phyloP scores from a whole-genome alignment of 176 grass and related monocot genomes.

The Saccharum officinarum region DNA sequence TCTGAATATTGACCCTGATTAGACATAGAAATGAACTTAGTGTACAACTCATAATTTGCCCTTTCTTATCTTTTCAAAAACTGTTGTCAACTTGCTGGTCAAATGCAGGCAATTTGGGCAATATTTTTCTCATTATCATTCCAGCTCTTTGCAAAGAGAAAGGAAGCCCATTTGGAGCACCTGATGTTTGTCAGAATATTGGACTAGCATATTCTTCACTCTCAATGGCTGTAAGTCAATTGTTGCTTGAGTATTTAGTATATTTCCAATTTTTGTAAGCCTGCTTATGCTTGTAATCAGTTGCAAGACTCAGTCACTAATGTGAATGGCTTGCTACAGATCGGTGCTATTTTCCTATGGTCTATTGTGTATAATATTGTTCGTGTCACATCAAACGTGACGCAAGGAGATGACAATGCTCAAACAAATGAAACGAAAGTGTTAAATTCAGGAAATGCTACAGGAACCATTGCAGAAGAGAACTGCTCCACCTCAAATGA shows the following conservation, averaged over 20 bases:
- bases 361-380: conserved; percentile 71
- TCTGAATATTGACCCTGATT: neutral
- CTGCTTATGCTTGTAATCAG: conserved; percentile 12
- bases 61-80: neutral
- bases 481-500: neutral
- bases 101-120: conserved; percentile 76
- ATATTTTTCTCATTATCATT: conserved; percentile 83
- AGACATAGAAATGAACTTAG: neutral
- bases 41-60: neutral
- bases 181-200: conserved; percentile 58
- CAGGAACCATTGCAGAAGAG: conserved; percentile 23
- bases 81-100: neutral
- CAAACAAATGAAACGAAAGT: conserved; percentile 17
- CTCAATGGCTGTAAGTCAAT: conserved; percentile 68
- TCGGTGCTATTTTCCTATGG: conserved; percentile 85
- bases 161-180: conserved; percentile 75
- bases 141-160: conserved; percentile 93
- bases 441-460: neutral
- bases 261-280: neutral
- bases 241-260: neutral
- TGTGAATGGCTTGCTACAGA: conserved; percentile 32
- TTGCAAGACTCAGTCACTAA: neutral
- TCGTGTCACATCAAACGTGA: conserved; percentile 41
- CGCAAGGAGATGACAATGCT: conserved; percentile 18
- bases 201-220: conserved; percentile 80